A percentile compares a stretch with the other conserved stretches of the same genome.
Conservation (phyloP, 306 rosid genomes). For the Vigna unguiculata region DNA sequence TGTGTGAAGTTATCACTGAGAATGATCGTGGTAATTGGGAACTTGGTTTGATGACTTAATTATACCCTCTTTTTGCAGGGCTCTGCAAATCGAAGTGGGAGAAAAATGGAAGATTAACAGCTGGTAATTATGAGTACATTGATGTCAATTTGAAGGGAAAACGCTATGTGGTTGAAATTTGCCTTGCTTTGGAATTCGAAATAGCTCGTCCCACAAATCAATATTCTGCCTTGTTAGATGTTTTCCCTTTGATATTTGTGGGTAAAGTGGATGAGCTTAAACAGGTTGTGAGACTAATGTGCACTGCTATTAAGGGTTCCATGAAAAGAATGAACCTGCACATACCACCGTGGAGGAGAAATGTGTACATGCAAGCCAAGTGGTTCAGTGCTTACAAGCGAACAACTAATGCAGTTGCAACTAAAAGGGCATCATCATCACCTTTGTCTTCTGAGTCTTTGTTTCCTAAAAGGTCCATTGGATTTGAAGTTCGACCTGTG, state of each 20-base stretch:
- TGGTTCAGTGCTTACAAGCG: conserved; percentile 82
- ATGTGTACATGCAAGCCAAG: conserved; percentile 71
- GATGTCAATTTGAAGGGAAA: conserved; percentile 61
- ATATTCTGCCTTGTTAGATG: conserved; percentile 58
- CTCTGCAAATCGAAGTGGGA: conserved; percentile 90
- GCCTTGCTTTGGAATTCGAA: conserved; percentile 59
- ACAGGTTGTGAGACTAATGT: conserved; percentile 62
- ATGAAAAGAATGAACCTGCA: conserved; percentile 63
- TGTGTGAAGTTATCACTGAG: background rate
- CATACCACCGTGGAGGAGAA: conserved; percentile 88
- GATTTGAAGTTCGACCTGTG: conserved; percentile 51
- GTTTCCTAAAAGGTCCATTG: conserved; percentile 41
- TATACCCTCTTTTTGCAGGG: conserved; percentile 50
- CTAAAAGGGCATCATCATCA: background rate
- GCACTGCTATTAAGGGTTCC: conserved; percentile 70
- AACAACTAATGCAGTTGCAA: conserved; percentile 59
- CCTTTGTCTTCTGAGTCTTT: conserved; percentile 5
- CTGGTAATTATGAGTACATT: conserved; percentile 73
- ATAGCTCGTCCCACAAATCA: conserved; percentile 78
- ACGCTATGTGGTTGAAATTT: conserved; percentile 72
- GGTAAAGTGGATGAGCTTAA: conserved; percentile 69
- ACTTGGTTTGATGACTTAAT: conserved; percentile 12
- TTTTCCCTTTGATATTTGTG: conserved; percentile 66
- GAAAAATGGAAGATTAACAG: conserved; percentile 58
- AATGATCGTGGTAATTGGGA: background rate